A percentile compares a stretch with the other conserved stretches of the same genome.
Evolutionary conservation across 805 yeast genomes (phyloP).

Genomic region (Ogataea chonburiensis): DNA sequence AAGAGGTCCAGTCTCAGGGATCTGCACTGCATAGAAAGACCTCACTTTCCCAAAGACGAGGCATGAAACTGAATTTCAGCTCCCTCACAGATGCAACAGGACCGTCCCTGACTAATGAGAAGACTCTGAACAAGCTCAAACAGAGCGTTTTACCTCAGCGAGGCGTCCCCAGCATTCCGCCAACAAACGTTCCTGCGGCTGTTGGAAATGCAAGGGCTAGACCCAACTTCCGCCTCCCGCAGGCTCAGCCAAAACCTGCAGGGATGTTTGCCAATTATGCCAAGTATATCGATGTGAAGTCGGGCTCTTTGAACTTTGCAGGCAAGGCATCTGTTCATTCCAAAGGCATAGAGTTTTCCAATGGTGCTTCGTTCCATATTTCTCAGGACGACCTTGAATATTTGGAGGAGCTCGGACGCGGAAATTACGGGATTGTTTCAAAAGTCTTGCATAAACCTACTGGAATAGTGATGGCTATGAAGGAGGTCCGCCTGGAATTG

Average conservation of each 20-base stretch:
- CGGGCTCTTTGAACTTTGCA: conserved; percentile 87
- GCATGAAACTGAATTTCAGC: conserved; percentile 47
- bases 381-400: conserved; percentile 81
- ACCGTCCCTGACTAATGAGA: conserved; percentile 4
- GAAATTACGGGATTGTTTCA: conserved; percentile 94
- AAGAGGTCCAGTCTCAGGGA: conserved; percentile 2
- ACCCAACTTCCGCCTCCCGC: conserved; percentile 26
- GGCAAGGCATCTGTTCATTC: conserved; percentile 93
- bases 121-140: conserved; percentile 22
- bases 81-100: conserved; percentile 12
- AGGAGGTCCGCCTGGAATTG: conserved; percentile 88
- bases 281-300: conserved; percentile 84
- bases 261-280: conserved; percentile 82
- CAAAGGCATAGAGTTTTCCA: conserved; percentile 85
- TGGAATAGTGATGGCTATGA: conserved; percentile 93
- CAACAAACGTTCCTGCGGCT: conserved; percentile 18
- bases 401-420: conserved; percentile 87
- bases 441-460: conserved; percentile 94
- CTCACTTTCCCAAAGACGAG: conserved; percentile 53
- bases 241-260: conserved; percentile 37
- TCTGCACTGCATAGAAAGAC: conserved; percentile 31
- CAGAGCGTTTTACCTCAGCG: conserved; percentile 27
- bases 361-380: conserved; percentile 84
- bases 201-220: conserved; percentile 5
- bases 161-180: conserved; percentile 26